These are phyloP conservation scores for Dinochytrium kinnereticum DNA, from an alignment of 371 early-diverging fungal species.

Conservation along the genomic window DNA sequence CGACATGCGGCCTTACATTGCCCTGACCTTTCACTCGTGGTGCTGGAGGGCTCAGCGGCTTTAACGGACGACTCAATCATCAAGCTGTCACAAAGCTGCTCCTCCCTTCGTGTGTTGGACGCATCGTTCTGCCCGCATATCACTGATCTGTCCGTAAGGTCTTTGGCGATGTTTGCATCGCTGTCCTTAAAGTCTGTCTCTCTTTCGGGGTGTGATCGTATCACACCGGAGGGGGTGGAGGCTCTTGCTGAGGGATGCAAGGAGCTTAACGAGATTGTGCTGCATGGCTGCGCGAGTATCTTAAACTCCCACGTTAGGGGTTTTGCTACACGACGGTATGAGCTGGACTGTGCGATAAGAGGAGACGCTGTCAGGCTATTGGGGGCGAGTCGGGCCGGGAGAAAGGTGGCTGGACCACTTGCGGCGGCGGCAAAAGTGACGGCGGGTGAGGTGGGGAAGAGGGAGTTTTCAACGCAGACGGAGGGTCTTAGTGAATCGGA, in stretches of 20 bases:
- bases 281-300: slow-evolving; percentile 32
- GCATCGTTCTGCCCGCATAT: slow-evolving; percentile 21
- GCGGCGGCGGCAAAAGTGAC: slow-evolving; percentile 11
- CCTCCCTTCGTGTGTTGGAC: slow-evolving; percentile 18
- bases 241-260: slow-evolving; percentile 18
- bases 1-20: slow-evolving; percentile 24
- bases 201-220: slow-evolving; percentile 21
- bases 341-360: slow-evolving; percentile 18
- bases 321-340: slow-evolving; percentile 13
- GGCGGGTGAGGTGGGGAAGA: slow-evolving; percentile 4
- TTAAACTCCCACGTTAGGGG: slow-evolving; percentile 1
- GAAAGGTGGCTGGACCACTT: slow-evolving; percentile 1
- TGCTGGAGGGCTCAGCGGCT: slow-evolving; percentile 31
- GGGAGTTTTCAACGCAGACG: slow-evolving; percentile 11
- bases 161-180: slow-evolving; percentile 15
- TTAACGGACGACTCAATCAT: slow-evolving; percentile 36
- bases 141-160: slow-evolving; percentile 29
- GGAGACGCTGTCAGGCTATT: slow-evolving; percentile 8
- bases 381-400: slow-evolving; percentile 14
- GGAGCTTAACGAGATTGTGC: slow-evolving; percentile 19
- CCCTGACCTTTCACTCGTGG: slow-evolving; percentile 24
- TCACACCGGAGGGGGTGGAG: slow-evolving; percentile 20
- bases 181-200: not conserved
- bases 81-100: slow-evolving; percentile 14
- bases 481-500: not conserved